Evolutionary conservation across 495 filamentous ascomycete species (phyloP).

Genomic region (Aspergillus ostianus): DNA sequence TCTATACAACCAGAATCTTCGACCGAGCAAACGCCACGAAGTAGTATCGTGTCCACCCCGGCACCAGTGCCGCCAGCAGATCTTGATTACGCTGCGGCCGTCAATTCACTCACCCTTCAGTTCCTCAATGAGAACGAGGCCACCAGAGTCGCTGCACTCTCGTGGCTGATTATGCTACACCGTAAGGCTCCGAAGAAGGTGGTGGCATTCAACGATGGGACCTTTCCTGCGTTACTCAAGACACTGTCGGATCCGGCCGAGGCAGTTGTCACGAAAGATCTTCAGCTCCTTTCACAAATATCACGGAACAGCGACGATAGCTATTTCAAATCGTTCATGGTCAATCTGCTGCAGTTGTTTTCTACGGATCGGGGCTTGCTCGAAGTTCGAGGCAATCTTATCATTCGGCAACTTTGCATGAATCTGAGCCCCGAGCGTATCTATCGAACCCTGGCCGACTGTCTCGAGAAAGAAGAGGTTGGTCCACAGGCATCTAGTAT

Average conservation of each 20-base stretch:
- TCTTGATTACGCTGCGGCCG: conserved; percentile 95
- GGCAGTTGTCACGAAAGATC: conserved; percentile 90
- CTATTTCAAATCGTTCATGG: conserved; percentile 98
- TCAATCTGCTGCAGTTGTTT: conserved; percentile 91
- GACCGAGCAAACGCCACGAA: conserved; percentile 48
- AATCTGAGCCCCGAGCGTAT: conserved; percentile 93
- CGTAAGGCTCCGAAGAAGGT: conserved; percentile 91
- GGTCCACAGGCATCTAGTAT: conserved; percentile 9
- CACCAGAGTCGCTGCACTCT: conserved; percentile 87
- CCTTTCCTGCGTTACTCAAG: conserved; percentile 93
- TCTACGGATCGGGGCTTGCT: conserved; percentile 87
- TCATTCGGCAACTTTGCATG: conserved; percentile 92
- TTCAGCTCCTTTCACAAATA: conserved; percentile 94
- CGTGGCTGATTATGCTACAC: conserved; percentile 97
- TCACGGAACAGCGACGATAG: conserved; percentile 94
- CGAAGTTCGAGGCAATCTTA: conserved; percentile 91
- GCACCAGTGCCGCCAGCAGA: conserved; percentile 54
- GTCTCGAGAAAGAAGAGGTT: conserved; percentile 92
- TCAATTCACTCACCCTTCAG: conserved; percentile 87
- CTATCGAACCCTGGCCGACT: conserved; percentile 93
- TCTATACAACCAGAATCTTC: conserved; percentile 32
- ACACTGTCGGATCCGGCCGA: conserved; percentile 95
- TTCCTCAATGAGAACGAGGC: conserved; percentile 97
- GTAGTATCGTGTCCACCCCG: conserved; percentile 40
- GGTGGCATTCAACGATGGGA: conserved; percentile 93